These are phyloP conservation scores for Hippophae gyantsensis DNA, from an alignment of 306 rosid species.

Conservation along the genomic window DNA sequence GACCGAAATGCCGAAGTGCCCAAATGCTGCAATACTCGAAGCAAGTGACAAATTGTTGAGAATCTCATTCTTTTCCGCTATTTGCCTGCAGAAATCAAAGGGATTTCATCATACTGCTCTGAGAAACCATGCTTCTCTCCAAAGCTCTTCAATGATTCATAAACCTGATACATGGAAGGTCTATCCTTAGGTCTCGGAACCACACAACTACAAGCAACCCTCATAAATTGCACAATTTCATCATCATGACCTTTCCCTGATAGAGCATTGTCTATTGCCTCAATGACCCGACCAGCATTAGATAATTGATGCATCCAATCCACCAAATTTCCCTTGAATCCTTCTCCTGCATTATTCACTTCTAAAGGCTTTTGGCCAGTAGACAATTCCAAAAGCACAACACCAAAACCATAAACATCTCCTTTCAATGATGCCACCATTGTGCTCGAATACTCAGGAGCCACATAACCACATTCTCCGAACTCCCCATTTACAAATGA, in stretches of 20 bases:
- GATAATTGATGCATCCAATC: conserved; percentile 35
- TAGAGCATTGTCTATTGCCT: conserved; percentile 38
- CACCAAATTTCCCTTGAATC: conserved; percentile 42
- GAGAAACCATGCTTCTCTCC: conserved; percentile 39
- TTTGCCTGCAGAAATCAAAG: conserved; percentile 20
- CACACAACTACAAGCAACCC: conserved; percentile 37
- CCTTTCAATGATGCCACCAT: conserved; percentile 45
- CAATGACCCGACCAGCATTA: conserved; percentile 25
- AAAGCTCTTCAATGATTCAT: conserved; percentile 35
- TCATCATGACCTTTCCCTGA: conserved; percentile 40
- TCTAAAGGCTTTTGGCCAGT: conserved; percentile 47
- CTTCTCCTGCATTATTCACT: conserved; percentile 29
- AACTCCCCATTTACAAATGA: conserved; percentile 43
- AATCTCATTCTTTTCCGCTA: conserved; percentile 2
- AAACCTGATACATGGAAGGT: conserved; percentile 49
- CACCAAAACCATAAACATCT: conserved; percentile 50
- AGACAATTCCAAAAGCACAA: conserved; percentile 47
- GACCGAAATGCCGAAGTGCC: not conserved
- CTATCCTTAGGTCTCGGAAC: conserved; percentile 50
- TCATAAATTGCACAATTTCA: conserved; percentile 40
- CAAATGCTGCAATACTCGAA: conserved; percentile 10
- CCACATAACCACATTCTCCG: conserved; percentile 50
- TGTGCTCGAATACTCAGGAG: conserved; percentile 51
- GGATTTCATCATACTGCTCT: conserved; percentile 37
- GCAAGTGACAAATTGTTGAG: not conserved